These are phyloP conservation scores for Penicillium nordicum DNA, from an alignment of 2,329 filamentous ascomycete genomes.

Conservation along the genomic window DNA sequence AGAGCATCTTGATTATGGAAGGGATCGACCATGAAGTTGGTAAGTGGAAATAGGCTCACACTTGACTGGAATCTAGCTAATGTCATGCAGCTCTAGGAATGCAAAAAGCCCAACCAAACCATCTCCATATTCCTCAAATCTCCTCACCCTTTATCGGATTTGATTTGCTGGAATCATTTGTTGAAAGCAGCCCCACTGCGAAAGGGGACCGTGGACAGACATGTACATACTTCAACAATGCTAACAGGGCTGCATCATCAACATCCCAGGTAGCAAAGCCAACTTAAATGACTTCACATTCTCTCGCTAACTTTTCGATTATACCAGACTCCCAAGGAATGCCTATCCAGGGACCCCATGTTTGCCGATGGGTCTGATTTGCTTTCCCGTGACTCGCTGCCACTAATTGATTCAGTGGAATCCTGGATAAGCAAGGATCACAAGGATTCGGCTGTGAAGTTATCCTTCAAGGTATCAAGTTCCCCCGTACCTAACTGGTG, in stretches of 20 bases:
- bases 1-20: conserved; percentile 46
- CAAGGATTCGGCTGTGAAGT: conserved; percentile 20
- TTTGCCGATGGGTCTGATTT: conserved; percentile 11
- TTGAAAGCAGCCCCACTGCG: not conserved
- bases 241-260: not conserved
- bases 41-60: conserved; percentile 42
- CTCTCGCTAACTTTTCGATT: not conserved
- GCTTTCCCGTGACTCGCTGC: conserved; percentile 16
- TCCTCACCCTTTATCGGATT: conserved; percentile 13
- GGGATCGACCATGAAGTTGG: conserved; percentile 61
- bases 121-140: conserved; percentile 17
- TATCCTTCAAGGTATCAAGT: conserved; percentile 36
- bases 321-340: conserved; percentile 19
- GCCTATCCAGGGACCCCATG: conserved; percentile 20
- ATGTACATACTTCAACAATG: conserved; percentile 14
- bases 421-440: conserved; percentile 28
- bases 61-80: conserved; percentile 3
- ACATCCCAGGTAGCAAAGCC: conserved; percentile 10
- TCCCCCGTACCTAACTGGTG: not conserved
- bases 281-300: not conserved
- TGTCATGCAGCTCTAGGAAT: conserved; percentile 15
- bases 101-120: conserved; percentile 9
- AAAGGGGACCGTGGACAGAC: conserved; percentile 4
- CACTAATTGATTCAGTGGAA: conserved; percentile 40
- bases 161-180: conserved; percentile 8